Evolutionary conservation across 352 stramenopile species (phyloP), one percentile per base, ranked within the genome.

Genomic region (Phytophthora parvispora): DNA sequence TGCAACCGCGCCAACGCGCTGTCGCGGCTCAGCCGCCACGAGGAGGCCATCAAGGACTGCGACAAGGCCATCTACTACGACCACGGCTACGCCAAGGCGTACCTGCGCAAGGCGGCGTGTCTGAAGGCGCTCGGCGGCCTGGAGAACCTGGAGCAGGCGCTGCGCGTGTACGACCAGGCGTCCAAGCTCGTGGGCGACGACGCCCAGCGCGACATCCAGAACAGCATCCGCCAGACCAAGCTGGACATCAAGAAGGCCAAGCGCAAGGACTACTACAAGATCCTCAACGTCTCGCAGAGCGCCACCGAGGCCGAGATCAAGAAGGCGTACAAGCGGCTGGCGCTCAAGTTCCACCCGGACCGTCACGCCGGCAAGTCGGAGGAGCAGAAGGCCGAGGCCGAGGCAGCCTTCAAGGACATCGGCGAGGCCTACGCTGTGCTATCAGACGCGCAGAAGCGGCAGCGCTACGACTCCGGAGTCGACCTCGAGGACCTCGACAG

Each of bases 181-280:
- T 88, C 87, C 29, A 95, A 97, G 70, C 78, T 98, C 25, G 85
- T 95, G 3, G 81, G 86, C 53, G 81, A 95, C 62, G 90, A 94
- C 24, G 86, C 78, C 6, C 80, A 92, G 77, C 85, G 89, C 55
- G 86, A 95, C n/a, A 93, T 93, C 52, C 86, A 90, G 60, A 86
- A 61, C 76, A 91, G 78, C 60, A 97, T 97, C 55, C 87, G 87
- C 28, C 85, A 98, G 52, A 95, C 91, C 18, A 97, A 98, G 71
- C 67, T 95, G 56, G 89, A 98, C 58, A 75, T 98, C 15, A 99
- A 99, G 86, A 94, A 98, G 78, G 90, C 94, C n/a, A 98, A 97
- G 71, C 85, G 95, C 66, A 99, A 98, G 75, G 91, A 99, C 78
- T 98, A 98, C 45, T 99, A 99, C 84, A 97, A 97, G 72, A 97